Base-by-base conservation (phyloP, 1,284 basidiomycete species). In the Mycena sp. region DNA sequence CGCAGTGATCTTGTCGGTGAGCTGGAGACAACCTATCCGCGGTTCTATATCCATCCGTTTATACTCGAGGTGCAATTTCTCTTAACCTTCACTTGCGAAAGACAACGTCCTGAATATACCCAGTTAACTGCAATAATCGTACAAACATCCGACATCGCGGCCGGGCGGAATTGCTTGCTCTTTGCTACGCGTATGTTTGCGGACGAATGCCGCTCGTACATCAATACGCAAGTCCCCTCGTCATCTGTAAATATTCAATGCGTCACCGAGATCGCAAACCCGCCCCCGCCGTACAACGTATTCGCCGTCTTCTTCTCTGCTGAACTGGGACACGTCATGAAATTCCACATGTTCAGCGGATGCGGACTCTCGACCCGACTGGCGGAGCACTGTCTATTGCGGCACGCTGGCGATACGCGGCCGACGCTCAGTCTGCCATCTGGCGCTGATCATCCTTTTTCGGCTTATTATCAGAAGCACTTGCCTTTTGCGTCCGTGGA, bases 401-500 rank as follows among this genome's bases (percentile, higher is more conserved):
- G 62, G n/a, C 38, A 28, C 6, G 51, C 16, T 9, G 59, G 55
- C 35, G n/a, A n/a, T n/a, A 16, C 41, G 21, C 45, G 29, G 17
- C 35, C 62, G 23, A 55, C 58, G 19, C 53, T 64, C 32, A 29
- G 58, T 40, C 51, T 54, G 5, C 58, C 54, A 14, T 25, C 40
- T 12, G 29, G 4, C n/a, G 38, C 7, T 21, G 50, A 41, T 14
- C 62, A 78, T 21, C 91, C 91, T 69, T 82, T 99, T 37, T 96
- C 98, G 74, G 96, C 99, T 77, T 89, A 96, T 28, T 99, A 98
- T 70, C 96, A 95, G 0, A 88, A 96, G 12, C 98, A 98, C 73
- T 80, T 98, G 28, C 94, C 96, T 4, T 76, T 92, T 9, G 11
- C n/a, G 6, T 63, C 61, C 6, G 58, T 43, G 1, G 49, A 40